Evolutionary conservation across 305 asterid genomes (phyloP), one percentile per base, ranked within the genome.

Genomic region (Fraxinus nigra): DNA sequence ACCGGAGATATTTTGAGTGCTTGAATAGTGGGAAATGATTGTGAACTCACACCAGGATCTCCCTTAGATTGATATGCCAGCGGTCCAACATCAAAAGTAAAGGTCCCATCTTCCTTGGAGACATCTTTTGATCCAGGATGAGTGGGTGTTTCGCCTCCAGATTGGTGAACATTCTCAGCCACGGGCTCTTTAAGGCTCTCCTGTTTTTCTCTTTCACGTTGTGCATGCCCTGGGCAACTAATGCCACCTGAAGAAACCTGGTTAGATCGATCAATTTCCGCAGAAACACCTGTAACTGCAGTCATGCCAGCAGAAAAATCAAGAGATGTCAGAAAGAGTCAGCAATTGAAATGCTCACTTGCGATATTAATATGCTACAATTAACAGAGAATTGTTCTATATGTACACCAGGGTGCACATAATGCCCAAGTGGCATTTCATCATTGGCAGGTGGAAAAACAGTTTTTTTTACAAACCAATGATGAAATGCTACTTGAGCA

Each of bases 31-130:
- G 91, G 89, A 86, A 80, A 78, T 84, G 93, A 85, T 72, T 82
- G 88, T 82, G 80, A 80, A 76, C 77, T 83, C 80, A 54, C 77
- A 81, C 76, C 85, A 80, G 89, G 48, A 85, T 86, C 93, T 87
- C 86, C 93, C 48, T 84, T 85, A 78, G 97, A 75, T 81, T 78
- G 89, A 87, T 82, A 85, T 77, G 79, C 92, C 86, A 85, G 82
- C 81, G 88, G 93, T 86, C 87, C 85, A 43, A 83, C 85, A 77
- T 91, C 93, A 83, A 94, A 89, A 63, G 94, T 87, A 87, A 89
- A 92, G 86, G 90, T 82, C 85, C 84, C 88, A 78, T 90, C 95
- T 80, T 87, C 94, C 85, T 83, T 85, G 34, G 88, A 75, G 40
- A 87, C 86, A 80, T 78, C 88, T 81, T 82, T 86, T 59, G 76